Evolutionary conservation across 2,329 filamentous ascomycete species (phyloP), one percentile per base, ranked within the genome.

Genomic region (Phialophora expanda): DNA sequence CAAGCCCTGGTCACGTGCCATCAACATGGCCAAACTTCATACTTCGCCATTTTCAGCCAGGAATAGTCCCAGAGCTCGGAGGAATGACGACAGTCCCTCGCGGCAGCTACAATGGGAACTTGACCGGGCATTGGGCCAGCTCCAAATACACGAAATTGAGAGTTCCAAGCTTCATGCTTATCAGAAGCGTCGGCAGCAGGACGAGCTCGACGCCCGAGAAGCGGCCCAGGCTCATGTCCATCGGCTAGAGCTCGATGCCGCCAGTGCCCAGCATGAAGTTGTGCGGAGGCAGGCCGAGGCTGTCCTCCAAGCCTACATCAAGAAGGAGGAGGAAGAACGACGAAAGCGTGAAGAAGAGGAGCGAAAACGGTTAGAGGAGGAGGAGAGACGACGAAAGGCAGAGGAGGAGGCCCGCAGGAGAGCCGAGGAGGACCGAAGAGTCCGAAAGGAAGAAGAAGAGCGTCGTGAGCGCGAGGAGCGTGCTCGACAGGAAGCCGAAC

Each of bases 211-310:
- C 65, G 81, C 81, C 48, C 85, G 87, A 59, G 83, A 86, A 34
- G 83, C 85, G 41, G 87, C 90, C 69, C 85, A 84, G 38, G 87
- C 89, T 73, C 80, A 85, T 57, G 82, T 81, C 62, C 89, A 92
- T 74, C 83, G 84, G 65, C 85, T 87, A 71, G 89, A 89, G 14
- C 83, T 94, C 17, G 85, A 85, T 54, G 84, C 85, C 55, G 89
- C 89, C 3, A 86, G 86, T 56, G 82, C 82, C 14, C 85, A 89
- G 73, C 90, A 93, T 75, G 85, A 90, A 44, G 83, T 85, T 30
- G 84, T 94, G 11, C 83, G 82, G 54, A 78, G 81, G 60, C 81
- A 83, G 57, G 86, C 86, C 3, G 82, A 86, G 72, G 79, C 82
- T 22, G 83, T 82, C 20, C 72, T 85, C n/a, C 77, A 84, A 48